Evolutionary conservation across 352 stramenopile genomes (phyloP).

Genomic region (Pythium sukuiense): DNA sequence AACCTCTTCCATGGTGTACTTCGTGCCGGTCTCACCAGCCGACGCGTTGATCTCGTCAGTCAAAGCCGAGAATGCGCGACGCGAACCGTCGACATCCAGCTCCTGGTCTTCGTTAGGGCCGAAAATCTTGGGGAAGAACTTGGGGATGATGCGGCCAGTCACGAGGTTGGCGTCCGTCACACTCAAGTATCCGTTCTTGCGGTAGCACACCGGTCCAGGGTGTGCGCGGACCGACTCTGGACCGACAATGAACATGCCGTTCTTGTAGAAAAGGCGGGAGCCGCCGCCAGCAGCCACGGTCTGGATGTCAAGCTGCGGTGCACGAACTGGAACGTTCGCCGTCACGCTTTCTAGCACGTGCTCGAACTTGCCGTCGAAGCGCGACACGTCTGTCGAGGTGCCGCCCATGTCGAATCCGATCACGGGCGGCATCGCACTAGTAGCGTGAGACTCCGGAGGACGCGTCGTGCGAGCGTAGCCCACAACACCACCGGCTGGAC

Average conservation of each 20-base stretch:
- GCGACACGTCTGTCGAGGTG: conserved; percentile 97
- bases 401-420: conserved; percentile 99
- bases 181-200: conserved; percentile 95
- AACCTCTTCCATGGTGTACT: conserved; percentile 92
- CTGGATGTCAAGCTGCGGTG: conserved; percentile 98
- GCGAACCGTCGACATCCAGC: conserved; percentile 94
- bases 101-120: conserved; percentile 96
- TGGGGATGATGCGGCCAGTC: conserved; percentile 95
- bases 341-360: conserved; percentile 99
- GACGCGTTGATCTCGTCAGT: conserved; percentile 85
- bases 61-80: conserved; percentile 90
- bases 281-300: conserved; percentile 98
- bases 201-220: conserved; percentile 96
- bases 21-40: conserved; percentile 46
- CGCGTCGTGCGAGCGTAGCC: conserved; percentile 95
- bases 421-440: conserved; percentile 41
- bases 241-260: conserved; percentile 97
- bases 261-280: conserved; percentile 95
- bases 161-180: conserved; percentile 99
- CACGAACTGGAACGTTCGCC: conserved; percentile 97
- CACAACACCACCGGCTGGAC: conserved; percentile 94
- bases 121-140: conserved; percentile 99
- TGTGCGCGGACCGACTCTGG: conserved; percentile 97
- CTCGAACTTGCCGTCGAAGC: conserved; percentile 96
- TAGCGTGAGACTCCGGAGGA: conserved; percentile 35